These are phyloP conservation scores for Margaritispora aquatica DNA, from an alignment of 495 filamentous ascomycete genomes.

Conservation along the genomic window DNA sequence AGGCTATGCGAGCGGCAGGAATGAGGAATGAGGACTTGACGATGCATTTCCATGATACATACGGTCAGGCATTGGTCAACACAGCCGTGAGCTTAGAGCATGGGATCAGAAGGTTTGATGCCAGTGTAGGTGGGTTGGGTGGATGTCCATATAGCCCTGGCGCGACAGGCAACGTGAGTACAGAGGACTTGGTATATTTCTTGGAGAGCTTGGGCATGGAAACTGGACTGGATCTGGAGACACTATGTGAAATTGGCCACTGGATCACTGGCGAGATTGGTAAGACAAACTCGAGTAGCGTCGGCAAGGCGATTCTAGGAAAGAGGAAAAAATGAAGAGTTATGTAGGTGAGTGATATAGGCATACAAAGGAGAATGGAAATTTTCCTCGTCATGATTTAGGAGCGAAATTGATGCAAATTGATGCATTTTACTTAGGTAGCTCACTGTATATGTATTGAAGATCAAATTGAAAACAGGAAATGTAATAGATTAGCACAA, in stretches of 20 bases:
- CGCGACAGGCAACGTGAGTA: slow-evolving; percentile 91
- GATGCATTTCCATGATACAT: slow-evolving; percentile 96
- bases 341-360: too few species aligned
- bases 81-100: slow-evolving; percentile 80
- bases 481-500: too few species aligned
- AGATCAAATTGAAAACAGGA: too few species aligned
- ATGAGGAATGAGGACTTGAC: slow-evolving; percentile 77
- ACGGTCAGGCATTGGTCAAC: slow-evolving; percentile 90
- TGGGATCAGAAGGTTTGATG: slow-evolving; percentile 85
- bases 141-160: slow-evolving; percentile 93
- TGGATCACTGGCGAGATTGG: slow-evolving; percentile 88
- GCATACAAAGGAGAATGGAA: not conserved
- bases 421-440: too few species aligned
- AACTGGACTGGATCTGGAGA: slow-evolving; percentile 81
- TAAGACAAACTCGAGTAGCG: slow-evolving; percentile 64
- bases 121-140: slow-evolving; percentile 82
- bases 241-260: slow-evolving; percentile 70
- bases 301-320: slow-evolving; percentile 71
- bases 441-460: too few species aligned
- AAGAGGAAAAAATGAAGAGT: slow-evolving; percentile 27
- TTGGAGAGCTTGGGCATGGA: slow-evolving; percentile 80
- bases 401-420: not conserved
- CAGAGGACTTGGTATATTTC: slow-evolving; percentile 89
- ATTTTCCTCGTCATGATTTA: too few species aligned
- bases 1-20: slow-evolving; percentile 65